A percentile compares a stretch with the other conserved stretches of the same genome.
phyloP scores from a whole-genome alignment of 106 monocot species.

The Agapanthus africanus region DNA sequence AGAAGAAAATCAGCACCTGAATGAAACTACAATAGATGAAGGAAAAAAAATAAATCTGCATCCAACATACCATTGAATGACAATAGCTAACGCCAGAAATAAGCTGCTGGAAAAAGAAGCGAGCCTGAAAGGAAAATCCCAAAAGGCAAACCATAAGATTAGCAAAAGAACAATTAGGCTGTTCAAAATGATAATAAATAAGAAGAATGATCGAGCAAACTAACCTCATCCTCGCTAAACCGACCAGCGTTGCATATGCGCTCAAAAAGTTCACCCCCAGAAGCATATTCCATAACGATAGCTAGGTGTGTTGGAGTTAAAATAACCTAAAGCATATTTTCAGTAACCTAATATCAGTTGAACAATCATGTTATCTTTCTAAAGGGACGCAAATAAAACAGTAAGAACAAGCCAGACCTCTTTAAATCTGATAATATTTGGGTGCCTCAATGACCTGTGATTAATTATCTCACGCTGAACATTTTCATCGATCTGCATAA shows the following conservation, averaged over 20 bases:
- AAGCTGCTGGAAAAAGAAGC: conserved; percentile 97
- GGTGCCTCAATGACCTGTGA: conserved; percentile 68
- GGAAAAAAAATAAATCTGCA: not conserved
- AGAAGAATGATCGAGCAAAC: not conserved
- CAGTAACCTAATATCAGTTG: not conserved
- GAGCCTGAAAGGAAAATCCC: conserved; percentile 42
- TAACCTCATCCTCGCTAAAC: conserved; percentile 79
- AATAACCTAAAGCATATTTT: conserved; percentile 56
- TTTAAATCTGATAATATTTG: conserved; percentile 71
- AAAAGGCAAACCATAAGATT: not conserved
- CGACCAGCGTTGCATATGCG: conserved; percentile 89
- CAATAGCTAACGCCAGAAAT: conserved; percentile 96
- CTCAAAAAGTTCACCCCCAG: conserved; percentile 94
- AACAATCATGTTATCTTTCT: not conserved
- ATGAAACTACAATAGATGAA: not conserved
- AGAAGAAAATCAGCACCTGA: not conserved
- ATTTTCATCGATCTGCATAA: conserved; percentile 65
- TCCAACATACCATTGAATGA: conserved; percentile 79
- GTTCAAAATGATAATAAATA: not conserved
- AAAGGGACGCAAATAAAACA: not conserved
- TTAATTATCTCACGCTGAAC: conserved; percentile 75
- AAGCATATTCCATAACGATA: conserved; percentile 99
- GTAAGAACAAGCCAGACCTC: conserved; percentile 28
- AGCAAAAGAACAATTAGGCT: not conserved
- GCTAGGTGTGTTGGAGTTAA: conserved; percentile 95